phyloP scores from a whole-genome alignment of 1,139 yeast genomes.

The Zygosaccharomyces pseudobailii region DNA sequence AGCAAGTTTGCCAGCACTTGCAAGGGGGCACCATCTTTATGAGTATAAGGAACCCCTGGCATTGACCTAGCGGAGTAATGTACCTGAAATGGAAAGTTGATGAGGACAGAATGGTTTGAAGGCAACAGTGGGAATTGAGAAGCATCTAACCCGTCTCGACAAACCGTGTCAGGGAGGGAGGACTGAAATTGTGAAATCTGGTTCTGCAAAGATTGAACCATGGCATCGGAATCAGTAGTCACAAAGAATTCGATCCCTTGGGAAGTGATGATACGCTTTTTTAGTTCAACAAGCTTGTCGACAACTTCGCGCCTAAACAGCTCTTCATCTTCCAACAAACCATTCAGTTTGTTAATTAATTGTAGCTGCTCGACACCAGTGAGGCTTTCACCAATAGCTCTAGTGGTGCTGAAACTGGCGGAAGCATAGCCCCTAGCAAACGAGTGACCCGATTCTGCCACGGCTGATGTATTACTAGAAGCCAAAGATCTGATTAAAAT shows the following conservation, averaged over 20 bases:
- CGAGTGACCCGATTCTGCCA: conserved; percentile 86
- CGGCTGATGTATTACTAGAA: conserved; percentile 69
- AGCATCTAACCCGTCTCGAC: conserved; percentile 8
- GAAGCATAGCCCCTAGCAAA: conserved; percentile 70
- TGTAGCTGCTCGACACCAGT: conserved; percentile 74
- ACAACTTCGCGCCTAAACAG: conserved; percentile 50
- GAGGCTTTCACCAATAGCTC: conserved; percentile 57
- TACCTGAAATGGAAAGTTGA: conserved; percentile 83
- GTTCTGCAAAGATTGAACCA: conserved; percentile 26
- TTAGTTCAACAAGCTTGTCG: conserved; percentile 58
- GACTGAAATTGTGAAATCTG: conserved; percentile 29
- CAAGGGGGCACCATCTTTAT: conserved; percentile 76
- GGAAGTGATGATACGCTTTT: conserved; percentile 40
- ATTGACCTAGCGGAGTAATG: conserved; percentile 73
- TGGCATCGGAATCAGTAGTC: conserved; percentile 50
- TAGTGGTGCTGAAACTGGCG: conserved; percentile 58
- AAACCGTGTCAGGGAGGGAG: conserved; percentile 20
- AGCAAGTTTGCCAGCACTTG: conserved; percentile 77
- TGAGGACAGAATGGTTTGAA: conserved; percentile 38
- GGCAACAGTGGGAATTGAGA: conserved; percentile 11
- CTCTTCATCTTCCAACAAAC: conserved; percentile 51
- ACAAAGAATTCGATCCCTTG: conserved; percentile 49
- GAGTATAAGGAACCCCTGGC: conserved; percentile 61
- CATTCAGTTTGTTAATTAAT: conserved; percentile 58
- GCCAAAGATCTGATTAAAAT: conserved; percentile 70